A percentile compares a stretch with the other conserved stretches of the same genome.
These are phyloP conservation scores for Spergularia azorica DNA, from an alignment of 179 eudicot species.

Conservation along the genomic window DNA sequence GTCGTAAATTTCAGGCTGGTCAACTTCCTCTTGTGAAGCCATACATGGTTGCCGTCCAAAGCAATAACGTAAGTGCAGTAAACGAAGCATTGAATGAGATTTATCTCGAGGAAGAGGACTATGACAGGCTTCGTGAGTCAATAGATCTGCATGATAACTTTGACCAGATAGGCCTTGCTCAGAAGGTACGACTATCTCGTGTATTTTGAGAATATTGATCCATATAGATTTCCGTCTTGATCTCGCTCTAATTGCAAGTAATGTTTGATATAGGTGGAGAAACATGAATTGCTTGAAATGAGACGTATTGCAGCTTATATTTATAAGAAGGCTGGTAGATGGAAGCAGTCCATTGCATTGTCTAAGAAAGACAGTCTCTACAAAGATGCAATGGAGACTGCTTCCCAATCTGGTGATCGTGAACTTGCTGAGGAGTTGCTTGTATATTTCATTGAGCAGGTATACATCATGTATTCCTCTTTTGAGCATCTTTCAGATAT, in stretches of 20 bases:
- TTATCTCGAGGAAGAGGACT: slow-evolving; percentile 55
- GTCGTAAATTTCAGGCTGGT: slow-evolving; percentile 39
- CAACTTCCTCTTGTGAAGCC: slow-evolving; percentile 55
- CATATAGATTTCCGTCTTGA: too few species aligned
- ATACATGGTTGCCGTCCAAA: slow-evolving; percentile 57
- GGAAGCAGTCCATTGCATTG: slow-evolving; percentile 54
- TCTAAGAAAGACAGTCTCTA: slow-evolving; percentile 52
- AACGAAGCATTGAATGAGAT: slow-evolving; percentile 55
- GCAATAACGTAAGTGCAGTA: slow-evolving; percentile 51
- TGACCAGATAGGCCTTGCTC: slow-evolving; percentile 58
- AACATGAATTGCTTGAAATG: slow-evolving; percentile 54
- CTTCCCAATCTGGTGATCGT: slow-evolving; percentile 57
- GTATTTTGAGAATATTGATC: not conserved
- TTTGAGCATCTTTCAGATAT: too few species aligned
- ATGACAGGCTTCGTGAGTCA: slow-evolving; percentile 53
- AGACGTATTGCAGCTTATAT: slow-evolving; percentile 58
- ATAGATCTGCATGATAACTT: slow-evolving; percentile 53
- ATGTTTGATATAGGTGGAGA: slow-evolving; percentile 39
- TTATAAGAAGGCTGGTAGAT: slow-evolving; percentile 54
- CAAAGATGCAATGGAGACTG: slow-evolving; percentile 56
- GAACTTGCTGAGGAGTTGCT: slow-evolving; percentile 56
- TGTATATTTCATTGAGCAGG: slow-evolving; percentile 52
- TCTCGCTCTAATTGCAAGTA: too few species aligned
- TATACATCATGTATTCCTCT: not conserved
- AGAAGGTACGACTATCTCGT: slow-evolving; percentile 32